Evolutionary conservation across 73 alveolate species (phyloP), one percentile per base, ranked within the genome.

Genomic region (Paramecium sexaurelia): DNA sequence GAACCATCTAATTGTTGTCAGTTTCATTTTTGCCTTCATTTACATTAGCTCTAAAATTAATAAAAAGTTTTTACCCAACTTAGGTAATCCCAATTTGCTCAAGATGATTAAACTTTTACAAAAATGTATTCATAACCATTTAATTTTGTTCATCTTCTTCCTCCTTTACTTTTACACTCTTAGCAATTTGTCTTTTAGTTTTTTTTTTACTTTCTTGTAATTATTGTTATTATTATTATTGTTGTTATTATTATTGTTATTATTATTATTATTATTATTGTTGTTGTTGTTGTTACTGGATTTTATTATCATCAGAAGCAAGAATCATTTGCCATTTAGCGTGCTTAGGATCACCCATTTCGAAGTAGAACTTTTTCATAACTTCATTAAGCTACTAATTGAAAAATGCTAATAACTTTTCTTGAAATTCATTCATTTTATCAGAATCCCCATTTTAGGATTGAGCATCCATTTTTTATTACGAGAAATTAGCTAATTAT

Each of bases 401-500:
- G 71, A 78, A 78, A 11, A 78, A 78, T 22, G 90, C 71, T 13
- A 78, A 39, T 33, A 78, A 43, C 41, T 78, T 78, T 43, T 78
- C 90, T 78, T 78, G 6, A 11, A 78, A 78, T 41, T 78, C 90
- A 43, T 41, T 45, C 90, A 78, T 78, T 78, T 78, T 78, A n/a
- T 78, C 90, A 41, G 43, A 45, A 33, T 78, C 90, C 1, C 90
- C 90, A 39, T 40, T 78, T 43, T 78, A 15, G 1, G 90, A 78
- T 40, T 32, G 20, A 33, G 71, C 90, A 20, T 78, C 90, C 13
- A 41, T 78, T 43, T 78, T 78, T 24, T 56, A 20, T 33, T 78
- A 15, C 6, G 43, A 78, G 40, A 78, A 78, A 26, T 78, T 33
- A 71, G 86, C 86, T 9, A 71, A 37, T 37, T 71, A 35, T 71